Base-by-base conservation (phyloP, 75 land plant species). In the Selaginella tamariscina region DNA sequence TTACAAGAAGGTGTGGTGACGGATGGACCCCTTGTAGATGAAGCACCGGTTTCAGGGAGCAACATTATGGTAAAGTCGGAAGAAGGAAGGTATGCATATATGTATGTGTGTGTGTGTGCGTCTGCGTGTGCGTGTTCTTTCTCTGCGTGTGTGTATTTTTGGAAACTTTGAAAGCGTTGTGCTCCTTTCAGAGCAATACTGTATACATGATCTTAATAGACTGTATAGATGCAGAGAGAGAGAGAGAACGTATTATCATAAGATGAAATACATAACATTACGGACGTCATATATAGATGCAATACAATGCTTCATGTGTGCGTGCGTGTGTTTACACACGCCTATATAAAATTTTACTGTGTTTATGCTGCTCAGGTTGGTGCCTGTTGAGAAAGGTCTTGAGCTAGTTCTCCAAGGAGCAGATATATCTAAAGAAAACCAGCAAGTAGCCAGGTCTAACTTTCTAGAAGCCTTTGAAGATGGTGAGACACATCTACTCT, bases 381-480 rank as follows among this genome's bases (percentile, higher is more conserved):
- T 20, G 1, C 32, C 69, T 27, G 32, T 72, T 15, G 74, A 54
- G 31, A 27, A 15, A 55, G 70, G 55, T 27, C 69, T 72, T 26
- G 70, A 56, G 26, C 15, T 65, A 56, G 74, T 72, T 31, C 56
- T 72, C 2, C 68, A 72, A 55, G 74, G 74, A 22, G 70, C 74
- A 22, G 70, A 72, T 27, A 67, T 72, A 5, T 65, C 26, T 29
- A 26, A 33, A 27, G 27, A 55, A n/a, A 66, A 66, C 32, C 65
- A 28, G 49, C 31, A 29, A 2, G 56, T 54, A 15, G 74, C 70
- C 13, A 66, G 33, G 1, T 13, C 57, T n/a, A 64, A 24, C 9
- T 72, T 72, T 55, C 66, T 66, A 29, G 74, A 72, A 26, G 70
- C 74, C 32, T 54, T 72, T 39, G 70, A 71, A 27, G 74, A 72